phyloP scores from a whole-genome alignment of 495 filamentous ascomycete species.

The Xylaria acuta region DNA sequence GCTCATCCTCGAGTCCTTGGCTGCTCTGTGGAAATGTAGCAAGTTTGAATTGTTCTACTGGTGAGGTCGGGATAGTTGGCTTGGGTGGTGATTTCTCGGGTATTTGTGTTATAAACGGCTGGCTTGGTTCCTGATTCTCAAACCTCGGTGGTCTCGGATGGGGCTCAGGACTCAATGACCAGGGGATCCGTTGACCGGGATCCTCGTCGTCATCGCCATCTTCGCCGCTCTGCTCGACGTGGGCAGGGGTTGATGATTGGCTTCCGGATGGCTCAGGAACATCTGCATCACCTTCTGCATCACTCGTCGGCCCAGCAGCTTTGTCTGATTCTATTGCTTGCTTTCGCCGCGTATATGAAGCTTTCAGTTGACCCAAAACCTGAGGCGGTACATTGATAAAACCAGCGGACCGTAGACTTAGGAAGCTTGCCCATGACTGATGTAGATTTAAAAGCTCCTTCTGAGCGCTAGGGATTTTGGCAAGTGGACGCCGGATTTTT shows the following conservation, averaged over 20 bases:
- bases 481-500: constrained; percentile 39
- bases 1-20: constrained; percentile 54
- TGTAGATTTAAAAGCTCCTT: constrained; percentile 58
- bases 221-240: constrained; percentile 7
- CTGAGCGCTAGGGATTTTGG: constrained; percentile 67
- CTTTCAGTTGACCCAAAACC: constrained; percentile 45
- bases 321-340: constrained; percentile 19
- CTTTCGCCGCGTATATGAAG: constrained; percentile 31
- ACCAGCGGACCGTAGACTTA: constrained; percentile 14
- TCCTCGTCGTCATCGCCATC: constrained; percentile 12
- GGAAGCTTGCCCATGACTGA: constrained; percentile 48
- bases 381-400: constrained; percentile 48
- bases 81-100: constrained; percentile 29
- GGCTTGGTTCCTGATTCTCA: constrained; percentile 6
- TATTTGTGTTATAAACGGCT: constrained; percentile 34
- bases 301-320: constrained; percentile 34
- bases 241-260: not conserved
- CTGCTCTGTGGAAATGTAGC: constrained; percentile 41
- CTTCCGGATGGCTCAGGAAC: constrained; percentile 21
- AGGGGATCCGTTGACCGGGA: not conserved
- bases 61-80: constrained; percentile 26
- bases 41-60: constrained; percentile 3
- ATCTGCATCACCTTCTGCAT: not conserved
- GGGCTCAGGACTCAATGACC: constrained; percentile 20
- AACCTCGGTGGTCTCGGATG: constrained; percentile 16